Base-by-base conservation (phyloP, 345 rosid genomes). In the Aquilaria sinensis region DNA sequence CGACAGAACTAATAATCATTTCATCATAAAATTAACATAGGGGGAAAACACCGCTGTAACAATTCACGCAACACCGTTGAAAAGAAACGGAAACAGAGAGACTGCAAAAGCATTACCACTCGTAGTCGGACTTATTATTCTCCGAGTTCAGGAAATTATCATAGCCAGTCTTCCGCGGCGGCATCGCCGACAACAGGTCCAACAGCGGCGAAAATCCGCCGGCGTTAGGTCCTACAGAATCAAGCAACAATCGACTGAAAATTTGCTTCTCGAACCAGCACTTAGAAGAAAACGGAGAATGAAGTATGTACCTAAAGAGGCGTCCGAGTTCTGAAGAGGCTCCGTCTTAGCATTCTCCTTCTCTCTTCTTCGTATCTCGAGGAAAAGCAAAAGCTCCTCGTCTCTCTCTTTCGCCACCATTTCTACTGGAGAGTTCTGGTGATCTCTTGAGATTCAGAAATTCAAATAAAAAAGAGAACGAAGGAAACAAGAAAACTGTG, bases 321-420 rank as follows among this genome's bases (percentile, higher is more conserved):
- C 72, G 48, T 65, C 84, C 31, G 77, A 69, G 61, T 73, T 75
- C 45, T 15, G 63, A 29, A 72, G 64, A 57, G 75, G 70, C 10
- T 60, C 68, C 57, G 30, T 61, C 51, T 58, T 76, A 56, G 10
- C 53, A 43, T 65, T 76, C 70, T 78, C 77, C 68, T 85, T 84
- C 80, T 88, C 97, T 12, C 88, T 84, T 70, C 81, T 80, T 64
- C 84, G 77, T 89, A 88, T 84, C 77, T 91, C 93, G 14, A 91
- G 75, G 67, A 91, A 91, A 57, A 90, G 65, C 60, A 89, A 75
- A 7, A 88, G 89, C 60, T 88, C 91, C 43, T 88, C 97, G 49
- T 88, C 96, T 67, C 76, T 83, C 63, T 88, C 93, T 58, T 76
- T 77, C 80, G 75, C 67, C 63, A 66, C 75, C 65, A 72, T 78